phyloP scores from a whole-genome alignment of 345 rosid species.

The Bruguiera parviflora region DNA sequence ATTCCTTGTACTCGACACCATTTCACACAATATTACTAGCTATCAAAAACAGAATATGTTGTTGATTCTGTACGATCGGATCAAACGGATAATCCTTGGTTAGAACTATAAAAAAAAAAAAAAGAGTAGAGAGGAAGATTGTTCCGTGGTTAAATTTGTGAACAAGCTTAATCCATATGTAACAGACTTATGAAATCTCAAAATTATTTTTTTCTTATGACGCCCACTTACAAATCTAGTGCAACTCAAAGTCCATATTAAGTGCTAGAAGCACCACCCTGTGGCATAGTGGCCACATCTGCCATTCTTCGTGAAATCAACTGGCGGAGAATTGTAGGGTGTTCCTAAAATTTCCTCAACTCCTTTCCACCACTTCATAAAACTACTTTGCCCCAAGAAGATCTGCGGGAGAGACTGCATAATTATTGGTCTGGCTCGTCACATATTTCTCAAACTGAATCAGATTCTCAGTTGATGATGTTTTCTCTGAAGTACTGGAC shows the following conservation, averaged over 20 bases:
- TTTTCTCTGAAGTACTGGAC: slow-evolving; percentile 10
- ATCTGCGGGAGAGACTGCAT: slow-evolving; percentile 60
- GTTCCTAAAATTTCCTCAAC: neutral
- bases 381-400: slow-evolving; percentile 39
- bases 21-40: neutral
- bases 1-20: slow-evolving; percentile 5
- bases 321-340: neutral
- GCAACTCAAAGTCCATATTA: neutral
- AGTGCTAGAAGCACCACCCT: neutral
- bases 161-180: too few species aligned
- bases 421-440: slow-evolving; percentile 31
- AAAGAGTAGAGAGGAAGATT: too few species aligned
- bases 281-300: neutral
- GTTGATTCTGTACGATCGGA: too few species aligned
- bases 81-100: too few species aligned
- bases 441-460: slow-evolving; percentile 12
- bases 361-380: neutral
- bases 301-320: neutral
- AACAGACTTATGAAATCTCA: too few species aligned
- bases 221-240: too few species aligned
- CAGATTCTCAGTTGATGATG: slow-evolving; percentile 12
- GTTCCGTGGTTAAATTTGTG: too few species aligned
- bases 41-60: too few species aligned
- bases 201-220: too few species aligned
- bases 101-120: too few species aligned